A percentile compares a stretch with the other conserved stretches of the same genome.
Conservation (phyloP, 208 protist genomes). For the Leptomonas seymouri region DNA sequence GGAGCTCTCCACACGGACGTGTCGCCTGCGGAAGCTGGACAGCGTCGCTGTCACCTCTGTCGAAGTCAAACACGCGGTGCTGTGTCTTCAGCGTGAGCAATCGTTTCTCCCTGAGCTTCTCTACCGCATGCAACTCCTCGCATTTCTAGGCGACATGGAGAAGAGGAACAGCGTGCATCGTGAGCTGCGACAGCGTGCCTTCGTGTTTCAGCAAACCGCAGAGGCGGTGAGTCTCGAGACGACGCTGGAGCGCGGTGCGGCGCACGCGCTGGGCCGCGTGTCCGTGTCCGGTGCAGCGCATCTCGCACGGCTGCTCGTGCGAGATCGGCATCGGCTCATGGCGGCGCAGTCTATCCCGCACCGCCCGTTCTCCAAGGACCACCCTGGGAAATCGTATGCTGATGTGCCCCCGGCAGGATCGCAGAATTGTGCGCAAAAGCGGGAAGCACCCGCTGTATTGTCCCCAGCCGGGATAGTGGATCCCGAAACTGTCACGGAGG, state of each 20-base stretch:
- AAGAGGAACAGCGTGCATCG: constrained; percentile 46
- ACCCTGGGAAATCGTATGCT: neutral
- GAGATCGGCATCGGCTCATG: constrained; percentile 32
- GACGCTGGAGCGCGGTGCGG: constrained; percentile 50
- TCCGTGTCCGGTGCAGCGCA: constrained; percentile 48
- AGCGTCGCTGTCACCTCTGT: constrained; percentile 34
- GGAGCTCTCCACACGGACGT: constrained; percentile 44
- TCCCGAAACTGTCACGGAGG: no score
- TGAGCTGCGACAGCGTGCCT: constrained; percentile 57
- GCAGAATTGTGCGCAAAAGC: neutral
- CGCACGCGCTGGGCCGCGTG: constrained; percentile 41
- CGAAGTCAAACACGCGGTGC: constrained; percentile 46
- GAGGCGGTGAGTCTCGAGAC: constrained; percentile 25
- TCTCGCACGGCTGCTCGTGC: constrained; percentile 52
- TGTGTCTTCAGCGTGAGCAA: constrained; percentile 66
- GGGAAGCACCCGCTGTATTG: no score
- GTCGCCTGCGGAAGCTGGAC: constrained; percentile 80
- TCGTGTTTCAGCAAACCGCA: constrained; percentile 43
- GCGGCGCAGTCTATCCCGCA: neutral
- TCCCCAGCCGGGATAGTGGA: neutral
- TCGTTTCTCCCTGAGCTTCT: constrained; percentile 65
- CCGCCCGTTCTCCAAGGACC: neutral
- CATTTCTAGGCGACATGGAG: constrained; percentile 61
- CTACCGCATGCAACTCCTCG: constrained; percentile 59
- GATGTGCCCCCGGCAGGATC: neutral